phyloP scores from a whole-genome alignment of 2,329 filamentous ascomycete species.

The Fusarium robinianum region DNA sequence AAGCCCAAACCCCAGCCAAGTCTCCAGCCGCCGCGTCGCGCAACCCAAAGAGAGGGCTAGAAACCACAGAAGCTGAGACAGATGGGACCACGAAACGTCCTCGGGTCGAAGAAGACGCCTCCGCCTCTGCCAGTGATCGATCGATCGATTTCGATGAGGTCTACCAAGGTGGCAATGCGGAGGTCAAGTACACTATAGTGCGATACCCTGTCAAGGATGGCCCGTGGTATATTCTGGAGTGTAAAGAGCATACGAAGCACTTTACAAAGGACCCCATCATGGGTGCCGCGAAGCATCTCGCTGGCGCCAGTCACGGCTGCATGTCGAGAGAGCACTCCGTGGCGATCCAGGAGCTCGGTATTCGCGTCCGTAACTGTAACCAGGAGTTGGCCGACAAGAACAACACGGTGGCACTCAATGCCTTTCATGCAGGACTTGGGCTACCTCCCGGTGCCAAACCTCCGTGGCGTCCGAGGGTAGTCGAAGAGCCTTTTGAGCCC shows the following conservation, averaged over 20 bases:
- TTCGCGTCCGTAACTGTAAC: conserved; percentile 2
- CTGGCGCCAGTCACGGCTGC: background rate
- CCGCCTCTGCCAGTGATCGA: background rate
- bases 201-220: background rate
- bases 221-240: conserved; percentile 11
- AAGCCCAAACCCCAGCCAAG: too few relatives aligned
- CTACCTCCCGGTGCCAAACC: background rate
- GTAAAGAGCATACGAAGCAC: background rate
- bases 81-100: too few relatives aligned
- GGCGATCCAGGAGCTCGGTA: conserved; percentile 4
- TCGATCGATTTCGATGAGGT: conserved; percentile 9
- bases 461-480: too few relatives aligned
- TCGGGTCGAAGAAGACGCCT: too few relatives aligned
- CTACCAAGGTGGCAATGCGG: conserved; percentile 4
- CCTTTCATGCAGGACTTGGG: background rate
- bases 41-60: too few relatives aligned
- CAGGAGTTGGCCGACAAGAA: background rate
- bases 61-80: too few relatives aligned
- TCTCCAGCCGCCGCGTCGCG: too few relatives aligned
- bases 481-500: too few relatives aligned
- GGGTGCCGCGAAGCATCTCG: conserved; percentile 7
- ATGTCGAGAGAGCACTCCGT: background rate
- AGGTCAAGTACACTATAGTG: conserved; percentile 5
- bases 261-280: conserved; percentile 1
- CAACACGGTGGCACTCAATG: background rate